Conservation (phyloP, 2,329 filamentous ascomycete genomes). For the Penicillium aurantiogriseum region DNA sequence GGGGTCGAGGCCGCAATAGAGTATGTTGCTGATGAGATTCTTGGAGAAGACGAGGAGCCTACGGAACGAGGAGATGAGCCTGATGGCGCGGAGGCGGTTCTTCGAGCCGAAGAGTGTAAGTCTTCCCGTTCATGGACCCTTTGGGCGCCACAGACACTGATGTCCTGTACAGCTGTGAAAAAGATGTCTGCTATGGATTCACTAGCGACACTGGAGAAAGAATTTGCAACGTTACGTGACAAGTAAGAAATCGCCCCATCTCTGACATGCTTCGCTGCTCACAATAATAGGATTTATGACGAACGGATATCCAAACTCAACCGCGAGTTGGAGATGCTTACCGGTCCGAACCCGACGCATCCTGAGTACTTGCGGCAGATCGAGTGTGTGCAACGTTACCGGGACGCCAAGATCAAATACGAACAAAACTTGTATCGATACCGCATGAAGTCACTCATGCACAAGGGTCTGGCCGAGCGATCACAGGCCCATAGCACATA, state of each 20-base stretch:
- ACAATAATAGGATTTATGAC: conserved; percentile 68
- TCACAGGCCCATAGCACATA: conserved; percentile 87
- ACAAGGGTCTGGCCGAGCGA: conserved; percentile 74
- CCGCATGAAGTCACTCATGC: conserved; percentile 69
- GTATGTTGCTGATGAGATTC: conserved; percentile 47
- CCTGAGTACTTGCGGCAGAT: conserved; percentile 90
- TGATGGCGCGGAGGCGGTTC: conserved; percentile 44
- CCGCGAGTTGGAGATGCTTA: conserved; percentile 60
- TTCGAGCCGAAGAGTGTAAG: conserved; percentile 53
- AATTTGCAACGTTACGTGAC: conserved; percentile 80
- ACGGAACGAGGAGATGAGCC: conserved; percentile 49
- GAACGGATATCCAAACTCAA: conserved; percentile 83
- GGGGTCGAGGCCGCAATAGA: conserved; percentile 43
- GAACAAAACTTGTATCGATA: conserved; percentile 72
- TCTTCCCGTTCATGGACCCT: conserved; percentile 9
- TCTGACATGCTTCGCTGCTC: conserved; percentile 10
- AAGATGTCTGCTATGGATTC: conserved; percentile 79
- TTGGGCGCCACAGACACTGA: conserved; percentile 3
- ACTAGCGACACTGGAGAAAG: conserved; percentile 76
- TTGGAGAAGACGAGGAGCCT: conserved; percentile 51
- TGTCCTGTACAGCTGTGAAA: conserved; percentile 62
- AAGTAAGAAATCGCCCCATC: conserved; percentile 40
- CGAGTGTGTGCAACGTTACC: conserved; percentile 77
- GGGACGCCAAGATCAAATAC: conserved; percentile 74
- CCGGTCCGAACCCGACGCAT: conserved; percentile 65